phyloP scores from a whole-genome alignment of 345 rosid genomes.

The Raphanus sativus region DNA sequence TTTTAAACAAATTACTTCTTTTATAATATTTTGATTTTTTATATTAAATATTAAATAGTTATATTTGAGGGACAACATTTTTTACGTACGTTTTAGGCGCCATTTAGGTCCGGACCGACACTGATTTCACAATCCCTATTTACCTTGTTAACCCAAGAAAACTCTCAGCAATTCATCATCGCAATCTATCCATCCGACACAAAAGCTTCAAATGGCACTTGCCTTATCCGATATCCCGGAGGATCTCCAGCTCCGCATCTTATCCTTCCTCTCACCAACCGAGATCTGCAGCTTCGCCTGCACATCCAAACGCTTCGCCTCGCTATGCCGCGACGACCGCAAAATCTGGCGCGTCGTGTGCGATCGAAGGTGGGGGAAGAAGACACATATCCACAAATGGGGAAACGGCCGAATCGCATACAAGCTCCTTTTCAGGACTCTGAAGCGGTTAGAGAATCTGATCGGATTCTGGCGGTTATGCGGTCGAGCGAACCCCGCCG shows the following conservation, averaged over 20 bases:
- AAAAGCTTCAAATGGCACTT: constrained; percentile 5
- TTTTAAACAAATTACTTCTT: no score
- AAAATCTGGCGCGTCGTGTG: constrained; percentile 79
- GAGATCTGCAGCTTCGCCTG: constrained; percentile 74
- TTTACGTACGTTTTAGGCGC: no score
- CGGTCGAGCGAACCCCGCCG: constrained; percentile 44
- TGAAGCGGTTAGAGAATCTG: constrained; percentile 59
- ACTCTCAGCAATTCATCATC: background rate
- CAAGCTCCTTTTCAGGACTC: constrained; percentile 65
- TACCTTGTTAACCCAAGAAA: background rate
- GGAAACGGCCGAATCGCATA: constrained; percentile 60
- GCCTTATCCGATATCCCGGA: constrained; percentile 74
- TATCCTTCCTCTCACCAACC: constrained; percentile 66
- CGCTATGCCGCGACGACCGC: constrained; percentile 57
- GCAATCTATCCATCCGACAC: no score
- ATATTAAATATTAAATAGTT: no score
- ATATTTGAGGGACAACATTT: no score
- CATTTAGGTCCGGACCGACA: no score
- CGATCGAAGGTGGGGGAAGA: constrained; percentile 72
- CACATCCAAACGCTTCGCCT: constrained; percentile 69
- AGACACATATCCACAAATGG: constrained; percentile 74
- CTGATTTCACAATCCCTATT: background rate
- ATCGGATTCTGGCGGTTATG: constrained; percentile 95
- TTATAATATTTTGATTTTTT: no score
- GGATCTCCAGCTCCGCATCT: constrained; percentile 74